Percentiles rank a stretch among this genome's conserved stretches.
These are phyloP conservation scores for Huntiella moniliformis DNA, from an alignment of 2,329 filamentous ascomycete species.

Conservation along the genomic window DNA sequence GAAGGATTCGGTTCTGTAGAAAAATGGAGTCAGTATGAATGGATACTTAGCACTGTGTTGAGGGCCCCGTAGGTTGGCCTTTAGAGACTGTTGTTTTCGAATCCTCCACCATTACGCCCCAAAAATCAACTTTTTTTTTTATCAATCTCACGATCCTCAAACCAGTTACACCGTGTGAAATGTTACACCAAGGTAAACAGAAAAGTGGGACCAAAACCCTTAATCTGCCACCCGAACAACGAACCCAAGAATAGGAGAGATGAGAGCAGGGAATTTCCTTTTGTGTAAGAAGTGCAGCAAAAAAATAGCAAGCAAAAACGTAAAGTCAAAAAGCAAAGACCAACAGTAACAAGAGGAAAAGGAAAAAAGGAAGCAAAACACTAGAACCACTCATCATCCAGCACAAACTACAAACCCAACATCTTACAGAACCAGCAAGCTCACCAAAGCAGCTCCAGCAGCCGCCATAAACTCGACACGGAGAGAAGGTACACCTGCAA, in stretches of 20 bases:
- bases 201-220: conserved; percentile 1
- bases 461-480: conserved; percentile 1
- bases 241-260: not conserved
- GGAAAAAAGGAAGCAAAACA: conserved; percentile 5
- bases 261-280: conserved; percentile 2
- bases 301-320: not conserved
- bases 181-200: conserved; percentile 1
- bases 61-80: too few species aligned
- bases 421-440: conserved; percentile 3
- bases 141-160: too few species aligned
- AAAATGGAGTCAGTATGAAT: too few species aligned
- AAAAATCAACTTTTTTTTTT: too few species aligned
- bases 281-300: not conserved
- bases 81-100: too few species aligned
- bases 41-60: too few species aligned
- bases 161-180: not conserved
- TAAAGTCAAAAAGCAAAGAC: not conserved
- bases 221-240: not conserved
- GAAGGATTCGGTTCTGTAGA: not conserved
- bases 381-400: not conserved
- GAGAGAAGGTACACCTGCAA: not conserved
- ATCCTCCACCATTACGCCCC: too few species aligned
- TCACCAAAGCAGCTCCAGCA: conserved; percentile 1
- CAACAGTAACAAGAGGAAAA: not conserved
- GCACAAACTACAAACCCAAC: not conserved